These are phyloP conservation scores for Skeletonema costatum DNA, from an alignment of 108 stramenopile genomes.

Conservation along the genomic window DNA sequence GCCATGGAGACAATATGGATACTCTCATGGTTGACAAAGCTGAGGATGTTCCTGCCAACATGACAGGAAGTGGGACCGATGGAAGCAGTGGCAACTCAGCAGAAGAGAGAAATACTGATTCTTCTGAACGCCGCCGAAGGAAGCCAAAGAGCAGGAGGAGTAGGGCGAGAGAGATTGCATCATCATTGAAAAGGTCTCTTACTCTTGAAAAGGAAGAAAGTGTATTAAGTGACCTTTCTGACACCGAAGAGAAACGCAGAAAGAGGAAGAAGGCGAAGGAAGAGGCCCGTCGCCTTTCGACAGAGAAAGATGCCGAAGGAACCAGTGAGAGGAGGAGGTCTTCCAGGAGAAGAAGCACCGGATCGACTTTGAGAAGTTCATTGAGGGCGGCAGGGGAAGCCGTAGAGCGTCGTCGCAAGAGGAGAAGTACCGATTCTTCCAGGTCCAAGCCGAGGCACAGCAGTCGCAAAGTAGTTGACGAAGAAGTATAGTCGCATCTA, in stretches of 20 bases:
- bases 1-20: not conserved
- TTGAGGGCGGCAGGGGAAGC: not conserved
- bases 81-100: not conserved
- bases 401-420: not conserved
- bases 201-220: not conserved
- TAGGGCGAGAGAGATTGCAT: not conserved
- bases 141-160: not conserved
- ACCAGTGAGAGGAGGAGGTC: not conserved
- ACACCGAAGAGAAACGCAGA: not conserved
- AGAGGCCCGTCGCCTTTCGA: not conserved
- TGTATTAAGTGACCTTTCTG: not conserved
- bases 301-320: not conserved
- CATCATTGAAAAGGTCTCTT: not conserved
- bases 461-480: not conserved
- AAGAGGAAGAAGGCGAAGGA: slow-evolving; percentile 7
- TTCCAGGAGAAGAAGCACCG: not conserved
- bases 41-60: not conserved
- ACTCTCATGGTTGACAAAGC: not conserved
- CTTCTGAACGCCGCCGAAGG: not conserved
- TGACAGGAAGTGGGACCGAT: not conserved
- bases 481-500: not conserved
- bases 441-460: not conserved
- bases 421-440: not conserved
- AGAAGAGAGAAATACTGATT: not conserved
- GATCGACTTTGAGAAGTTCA: not conserved